Base-by-base conservation (phyloP, 2,329 filamentous ascomycete genomes). In the Alternaria sp. region DNA sequence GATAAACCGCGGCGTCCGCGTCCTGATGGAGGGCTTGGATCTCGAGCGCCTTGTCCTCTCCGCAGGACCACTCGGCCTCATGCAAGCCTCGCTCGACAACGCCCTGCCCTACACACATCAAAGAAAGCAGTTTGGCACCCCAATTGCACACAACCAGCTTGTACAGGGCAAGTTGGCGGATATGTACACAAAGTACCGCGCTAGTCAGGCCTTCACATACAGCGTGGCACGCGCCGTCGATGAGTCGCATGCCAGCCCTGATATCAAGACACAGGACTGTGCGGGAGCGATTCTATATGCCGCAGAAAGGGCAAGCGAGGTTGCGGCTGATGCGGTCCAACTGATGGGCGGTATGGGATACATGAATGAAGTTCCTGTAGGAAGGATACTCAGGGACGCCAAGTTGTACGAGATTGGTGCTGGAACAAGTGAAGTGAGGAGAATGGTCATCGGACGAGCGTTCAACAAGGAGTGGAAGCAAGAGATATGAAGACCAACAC, bases 321-420 rank as follows among this genome's bases (percentile, higher is more conserved):
- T 89, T 61, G 87, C 92, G 0, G 85, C 97, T 30, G 94, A 97
- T 80, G 92, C 91, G 46, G 92, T 98, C 60, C 95, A 99, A 80
- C 85, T 97, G 61, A 86, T 99, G 74, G 95, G 95, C 18, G 95
- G 94, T 0, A 98, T 94, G 88, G 94, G 94, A 4, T 98, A 98
- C 75, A 88, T 97, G 69, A 97, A 97, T 79, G 95, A 99, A 81
- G 93, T 98, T 82, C 90, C 93, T 0, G 94, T 93, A 0, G 96
- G 94, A 22, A 85, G 94, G 66, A 85, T 98, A 67, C 80, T 98
- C 70, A 82, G 95, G 74, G 89, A 91, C 80, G 88, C 89, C 4
- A 91, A 91, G 76, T 79, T 99, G 62, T 99, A 99, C 78, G 95
- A 98, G 81, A 98, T 99, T 76, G 95, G 95, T 2, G 95, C 95